A percentile compares a stretch with the other conserved stretches of the same genome.
Conservation (phyloP, 306 rosid genomes). For the Vicia sativa region DNA sequence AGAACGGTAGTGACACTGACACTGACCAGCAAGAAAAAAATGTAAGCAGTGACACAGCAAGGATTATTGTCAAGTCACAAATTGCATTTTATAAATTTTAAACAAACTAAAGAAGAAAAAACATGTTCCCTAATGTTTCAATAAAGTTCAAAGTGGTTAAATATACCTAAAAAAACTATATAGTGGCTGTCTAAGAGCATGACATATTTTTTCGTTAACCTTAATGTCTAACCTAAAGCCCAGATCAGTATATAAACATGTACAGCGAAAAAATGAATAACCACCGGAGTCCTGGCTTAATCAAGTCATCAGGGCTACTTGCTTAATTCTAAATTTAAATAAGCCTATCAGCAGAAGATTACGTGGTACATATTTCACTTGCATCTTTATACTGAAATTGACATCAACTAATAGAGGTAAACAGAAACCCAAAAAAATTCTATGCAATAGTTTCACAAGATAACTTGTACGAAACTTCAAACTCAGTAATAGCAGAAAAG, state of each 20-base stretch:
- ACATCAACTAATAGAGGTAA: neutral
- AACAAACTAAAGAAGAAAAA: conserved; percentile 7
- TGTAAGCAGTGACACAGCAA: conserved; percentile 7
- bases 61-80: conserved; percentile 14
- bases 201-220: conserved; percentile 8
- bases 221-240: conserved; percentile 15
- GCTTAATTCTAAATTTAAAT: conserved; percentile 14
- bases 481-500: conserved; percentile 10
- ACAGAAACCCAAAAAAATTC: conserved; percentile 20
- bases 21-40: conserved; percentile 16
- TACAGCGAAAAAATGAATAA: neutral
- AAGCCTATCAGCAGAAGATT: conserved; percentile 23
- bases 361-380: conserved; percentile 6
- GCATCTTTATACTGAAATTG: conserved; percentile 19
- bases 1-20: neutral
- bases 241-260: neutral
- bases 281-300: conserved; percentile 1
- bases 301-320: conserved; percentile 5
- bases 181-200: conserved; percentile 13
- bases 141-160: conserved; percentile 21
- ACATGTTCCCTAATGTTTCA: neutral
- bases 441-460: conserved; percentile 20
- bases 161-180: conserved; percentile 3
- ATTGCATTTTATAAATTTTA: conserved; percentile 16
- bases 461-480: conserved; percentile 18